These are phyloP conservation scores for Backusella parvicylindrica DNA, from an alignment of 192 early-diverging fungal species.

Conservation along the genomic window DNA sequence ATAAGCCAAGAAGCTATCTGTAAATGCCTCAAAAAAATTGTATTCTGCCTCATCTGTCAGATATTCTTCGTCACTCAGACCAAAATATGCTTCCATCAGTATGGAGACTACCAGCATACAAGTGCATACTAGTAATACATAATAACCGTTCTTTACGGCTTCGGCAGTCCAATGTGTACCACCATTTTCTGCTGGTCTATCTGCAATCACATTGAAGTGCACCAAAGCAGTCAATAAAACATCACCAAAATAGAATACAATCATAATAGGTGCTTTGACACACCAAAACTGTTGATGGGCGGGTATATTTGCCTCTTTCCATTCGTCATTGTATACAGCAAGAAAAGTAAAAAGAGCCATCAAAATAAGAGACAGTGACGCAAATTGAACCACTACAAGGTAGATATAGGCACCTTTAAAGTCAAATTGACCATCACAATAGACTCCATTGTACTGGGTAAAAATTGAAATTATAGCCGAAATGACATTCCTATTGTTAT, in stretches of 20 bases:
- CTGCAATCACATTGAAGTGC: constrained; percentile 23
- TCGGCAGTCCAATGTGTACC: constrained; percentile 28
- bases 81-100: constrained; percentile 29
- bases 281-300: constrained; percentile 35
- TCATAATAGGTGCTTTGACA: constrained; percentile 39
- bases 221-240: constrained; percentile 15
- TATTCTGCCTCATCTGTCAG: constrained; percentile 9
- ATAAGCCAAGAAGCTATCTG: constrained; percentile 23
- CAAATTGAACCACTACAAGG: constrained; percentile 24
- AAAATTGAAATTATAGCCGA: constrained; percentile 32
- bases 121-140: constrained; percentile 21
- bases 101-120: constrained; percentile 24
- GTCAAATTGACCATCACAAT: constrained; percentile 21
- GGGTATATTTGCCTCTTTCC: constrained; percentile 19
- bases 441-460: constrained; percentile 25
- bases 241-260: constrained; percentile 36
- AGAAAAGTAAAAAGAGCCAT: constrained; percentile 34
- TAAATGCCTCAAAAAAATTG: constrained; percentile 10
- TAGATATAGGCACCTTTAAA: constrained; percentile 32
- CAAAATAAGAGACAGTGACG: constrained; percentile 31
- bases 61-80: constrained; percentile 18
- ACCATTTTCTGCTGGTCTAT: constrained; percentile 5
- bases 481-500: constrained; percentile 25
- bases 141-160: constrained; percentile 31
- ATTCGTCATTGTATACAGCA: constrained; percentile 27